A percentile compares a stretch with the other conserved stretches of the same genome.
Conservation (phyloP, 2,329 filamentous ascomycete species). For the Verticillium longisporum region DNA sequence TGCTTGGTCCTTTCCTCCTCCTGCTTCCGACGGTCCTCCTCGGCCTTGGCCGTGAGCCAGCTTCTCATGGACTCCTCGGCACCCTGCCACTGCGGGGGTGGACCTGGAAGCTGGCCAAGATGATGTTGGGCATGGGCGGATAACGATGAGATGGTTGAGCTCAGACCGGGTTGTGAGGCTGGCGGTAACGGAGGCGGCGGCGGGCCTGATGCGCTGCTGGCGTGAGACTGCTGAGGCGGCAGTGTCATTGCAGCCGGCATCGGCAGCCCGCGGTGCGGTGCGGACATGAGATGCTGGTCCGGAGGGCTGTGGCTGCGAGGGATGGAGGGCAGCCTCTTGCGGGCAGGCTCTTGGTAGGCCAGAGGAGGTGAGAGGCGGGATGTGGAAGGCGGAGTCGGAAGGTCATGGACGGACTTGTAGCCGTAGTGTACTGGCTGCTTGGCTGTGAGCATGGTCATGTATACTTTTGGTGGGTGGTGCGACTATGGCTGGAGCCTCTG, state of each 20-base stretch:
- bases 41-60: conserved; percentile 64
- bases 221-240: conserved; percentile 36
- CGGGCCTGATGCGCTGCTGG: conserved; percentile 6
- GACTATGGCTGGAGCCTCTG: neutral
- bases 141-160: conserved; percentile 17
- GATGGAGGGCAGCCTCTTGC: conserved; percentile 30
- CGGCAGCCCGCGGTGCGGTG: conserved; percentile 62
- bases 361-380: conserved; percentile 49
- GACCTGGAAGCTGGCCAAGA: conserved; percentile 52
- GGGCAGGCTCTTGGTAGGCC: conserved; percentile 38
- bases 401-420: conserved; percentile 56
- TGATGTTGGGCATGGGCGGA: conserved; percentile 30
- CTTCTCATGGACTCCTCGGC: conserved; percentile 64
- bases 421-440: conserved; percentile 53
- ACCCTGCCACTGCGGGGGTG: conserved; percentile 59
- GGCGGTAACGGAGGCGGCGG: conserved; percentile 10
- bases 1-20: conserved; percentile 65
- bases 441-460: conserved; percentile 52
- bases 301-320: conserved; percentile 39
- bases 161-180: conserved; percentile 19
- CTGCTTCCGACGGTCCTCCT: conserved; percentile 67
- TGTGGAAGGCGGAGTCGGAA: conserved; percentile 50
- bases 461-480: conserved; percentile 13
- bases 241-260: conserved; percentile 60
- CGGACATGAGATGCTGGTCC: conserved; percentile 54